Conservation (phyloP, 2,329 filamentous ascomycete species). For the Penicillium psychrosexuale region DNA sequence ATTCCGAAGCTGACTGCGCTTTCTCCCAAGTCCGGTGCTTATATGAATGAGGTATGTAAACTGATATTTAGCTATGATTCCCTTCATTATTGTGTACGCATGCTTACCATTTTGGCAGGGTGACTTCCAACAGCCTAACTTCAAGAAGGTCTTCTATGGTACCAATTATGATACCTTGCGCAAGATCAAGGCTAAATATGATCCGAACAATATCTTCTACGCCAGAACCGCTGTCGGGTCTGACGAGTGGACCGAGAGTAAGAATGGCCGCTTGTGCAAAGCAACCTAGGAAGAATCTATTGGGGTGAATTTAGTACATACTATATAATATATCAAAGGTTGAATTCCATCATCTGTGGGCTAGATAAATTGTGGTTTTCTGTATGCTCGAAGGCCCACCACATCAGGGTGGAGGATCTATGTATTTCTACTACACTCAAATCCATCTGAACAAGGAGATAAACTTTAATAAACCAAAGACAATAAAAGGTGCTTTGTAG, state of each 20-base stretch:
- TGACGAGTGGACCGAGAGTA: constrained; percentile 1
- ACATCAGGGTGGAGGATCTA: neutral
- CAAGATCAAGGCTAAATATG: constrained; percentile 39
- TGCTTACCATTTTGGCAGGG: constrained; percentile 11
- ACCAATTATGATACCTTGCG: constrained; percentile 34
- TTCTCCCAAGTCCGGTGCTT: constrained; percentile 33
- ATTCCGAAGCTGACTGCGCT: constrained; percentile 38
- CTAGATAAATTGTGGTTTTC: neutral
- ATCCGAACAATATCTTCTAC: constrained; percentile 37
- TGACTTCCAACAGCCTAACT: constrained; percentile 37
- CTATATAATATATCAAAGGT: neutral
- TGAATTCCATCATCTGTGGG: no score
- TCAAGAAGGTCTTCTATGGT: constrained; percentile 39
- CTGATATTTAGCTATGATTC: neutral
- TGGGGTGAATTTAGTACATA: neutral
- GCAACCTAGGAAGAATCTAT: neutral
- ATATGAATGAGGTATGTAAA: constrained; percentile 17
- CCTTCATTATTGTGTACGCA: neutral
- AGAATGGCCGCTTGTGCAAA: constrained; percentile 2
- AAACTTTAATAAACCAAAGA: neutral
- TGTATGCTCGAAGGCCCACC: neutral
- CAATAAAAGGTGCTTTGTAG: neutral
- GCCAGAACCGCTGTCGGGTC: constrained; percentile 14
- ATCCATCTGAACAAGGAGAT: neutral
- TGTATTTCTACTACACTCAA: neutral